A percentile compares a stretch with the other conserved stretches of the same genome.
Conservation (phyloP, 768 basidiomycete genomes). For the Leccinum rimulosum region DNA sequence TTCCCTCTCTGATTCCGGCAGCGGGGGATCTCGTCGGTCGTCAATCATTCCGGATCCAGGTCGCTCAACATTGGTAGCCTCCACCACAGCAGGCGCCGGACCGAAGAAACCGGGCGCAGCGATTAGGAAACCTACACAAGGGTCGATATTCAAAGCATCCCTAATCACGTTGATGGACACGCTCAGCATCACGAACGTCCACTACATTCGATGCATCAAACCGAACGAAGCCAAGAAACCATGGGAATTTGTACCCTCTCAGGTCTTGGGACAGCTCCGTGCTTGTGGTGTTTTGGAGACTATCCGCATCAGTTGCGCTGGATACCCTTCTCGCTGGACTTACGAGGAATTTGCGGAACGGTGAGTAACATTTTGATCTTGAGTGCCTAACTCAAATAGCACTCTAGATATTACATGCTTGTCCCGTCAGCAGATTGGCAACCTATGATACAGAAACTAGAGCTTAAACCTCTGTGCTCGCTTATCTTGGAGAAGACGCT, state of each 20-base stretch:
- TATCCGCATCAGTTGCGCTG: constrained; percentile 97
- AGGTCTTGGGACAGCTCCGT: constrained; percentile 90
- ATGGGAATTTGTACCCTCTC: constrained; percentile 95
- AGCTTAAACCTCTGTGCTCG: constrained; percentile 78
- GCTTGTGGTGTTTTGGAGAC: constrained; percentile 99
- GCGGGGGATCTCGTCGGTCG: constrained; percentile 73
- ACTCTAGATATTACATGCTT: constrained; percentile 91
- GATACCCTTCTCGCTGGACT: constrained; percentile 97
- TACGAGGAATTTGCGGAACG: constrained; percentile 98
- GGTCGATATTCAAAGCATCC: constrained; percentile 97
- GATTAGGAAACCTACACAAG: constrained; percentile 92
- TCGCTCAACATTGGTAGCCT: constrained; percentile 65
- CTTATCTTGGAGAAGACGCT: constrained; percentile 84
- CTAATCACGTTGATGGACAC: constrained; percentile 95
- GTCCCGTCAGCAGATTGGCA: constrained; percentile 85
- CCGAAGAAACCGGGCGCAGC: constrained; percentile 65
- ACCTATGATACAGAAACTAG: constrained; percentile 77
- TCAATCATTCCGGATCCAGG: constrained; percentile 89
- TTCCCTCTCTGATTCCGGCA: constrained; percentile 73
- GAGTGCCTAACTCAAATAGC: constrained; percentile 18
- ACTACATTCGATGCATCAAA: constrained; percentile 99
- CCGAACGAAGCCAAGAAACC: constrained; percentile 96
- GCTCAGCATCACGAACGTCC: constrained; percentile 94
- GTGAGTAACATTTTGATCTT: constrained; percentile 42
- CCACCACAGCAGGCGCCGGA: constrained; percentile 39